phyloP scores from a whole-genome alignment of 2,329 filamentous ascomycete species.

The Thielaviopsis cerberus region DNA sequence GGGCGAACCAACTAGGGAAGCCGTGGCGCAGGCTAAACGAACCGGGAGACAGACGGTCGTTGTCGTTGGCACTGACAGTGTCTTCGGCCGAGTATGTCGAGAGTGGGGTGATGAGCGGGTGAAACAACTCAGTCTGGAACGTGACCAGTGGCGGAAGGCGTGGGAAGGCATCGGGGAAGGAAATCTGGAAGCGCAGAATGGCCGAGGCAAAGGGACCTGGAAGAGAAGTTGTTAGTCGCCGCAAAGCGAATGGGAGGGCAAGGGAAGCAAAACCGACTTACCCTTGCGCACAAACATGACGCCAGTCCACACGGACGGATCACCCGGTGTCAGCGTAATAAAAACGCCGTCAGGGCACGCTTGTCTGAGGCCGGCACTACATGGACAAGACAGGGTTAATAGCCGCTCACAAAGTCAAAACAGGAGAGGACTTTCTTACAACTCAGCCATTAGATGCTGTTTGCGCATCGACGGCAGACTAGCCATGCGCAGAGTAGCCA shows the following conservation, averaged over 20 bases:
- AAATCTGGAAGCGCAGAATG: conserved; percentile 75
- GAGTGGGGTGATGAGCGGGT: conserved; percentile 76
- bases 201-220: conserved; percentile 75
- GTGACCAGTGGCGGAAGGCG: conserved; percentile 63
- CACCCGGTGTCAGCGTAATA: conserved; percentile 63
- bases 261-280: not conserved
- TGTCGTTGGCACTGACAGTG: conserved; percentile 66
- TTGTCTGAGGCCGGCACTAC: conserved; percentile 61
- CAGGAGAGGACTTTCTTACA: conserved; percentile 34
- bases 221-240: not conserved
- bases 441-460: conserved; percentile 65
- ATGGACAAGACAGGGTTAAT: not conserved
- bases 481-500: conserved; percentile 27
- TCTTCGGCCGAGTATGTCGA: conserved; percentile 80
- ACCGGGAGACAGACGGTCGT: conserved; percentile 67
- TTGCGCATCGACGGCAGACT: conserved; percentile 41
- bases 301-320: conserved; percentile 72
- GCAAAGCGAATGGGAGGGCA: not conserved
- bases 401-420: not conserved
- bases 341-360: conserved; percentile 75
- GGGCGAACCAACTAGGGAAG: conserved; percentile 80
- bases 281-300: conserved; percentile 81
- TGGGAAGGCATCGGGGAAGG: conserved; percentile 69
- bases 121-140: conserved; percentile 85
- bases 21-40: conserved; percentile 81